Base-by-base conservation (phyloP, 345 rosid genomes). In the Camelina hispida region DNA sequence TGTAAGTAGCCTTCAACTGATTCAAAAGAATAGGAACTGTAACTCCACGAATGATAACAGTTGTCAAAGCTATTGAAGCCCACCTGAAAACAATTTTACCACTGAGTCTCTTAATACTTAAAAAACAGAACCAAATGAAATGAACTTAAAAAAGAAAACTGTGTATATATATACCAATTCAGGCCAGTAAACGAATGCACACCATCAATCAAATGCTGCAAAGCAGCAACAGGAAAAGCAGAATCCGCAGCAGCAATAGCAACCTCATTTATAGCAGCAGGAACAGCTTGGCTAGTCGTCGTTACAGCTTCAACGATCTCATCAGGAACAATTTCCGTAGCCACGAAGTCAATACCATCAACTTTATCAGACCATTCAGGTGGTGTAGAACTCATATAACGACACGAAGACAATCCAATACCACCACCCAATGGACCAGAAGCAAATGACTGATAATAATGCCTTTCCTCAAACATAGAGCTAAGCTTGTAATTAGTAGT, bases 181-280 rank as follows among this genome's bases (percentile, higher is more conserved):
- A 87, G 67, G 11, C 90, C 94, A n/a, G 90, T 78, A 60, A 73
- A 84, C 0, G 85, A 78, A 84, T 89, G 95, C 3, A 86, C 79
- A 17, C 66, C 86, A 77, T 83, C 87, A 34, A 89, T 83, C 74
- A 84, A 56, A 73, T 87, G 62, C 75, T 87, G 91, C 70, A 89
- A 82, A 52, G 82, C 85, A 17, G 88, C 88, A 46, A 89, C 85
- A 50, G 94, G 91, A 51, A 75, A 84, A 67, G 71, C 83, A 69
- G 91, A 89, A 80, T 85, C 94, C 16, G 88, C 91, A 40, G 91
- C 94, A n/a, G 90, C 94, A 71, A 78, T 52, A 32, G 94, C 88
- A 77, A 89, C 94, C 52, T 87, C 91, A 60, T 76, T 87, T 15
- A 75, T 14, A 4, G 77, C 87, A 60, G 90, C 87, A 63, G 90